Base-by-base conservation (phyloP, 176 grass and related monocot species). In the Musa acuminata region DNA sequence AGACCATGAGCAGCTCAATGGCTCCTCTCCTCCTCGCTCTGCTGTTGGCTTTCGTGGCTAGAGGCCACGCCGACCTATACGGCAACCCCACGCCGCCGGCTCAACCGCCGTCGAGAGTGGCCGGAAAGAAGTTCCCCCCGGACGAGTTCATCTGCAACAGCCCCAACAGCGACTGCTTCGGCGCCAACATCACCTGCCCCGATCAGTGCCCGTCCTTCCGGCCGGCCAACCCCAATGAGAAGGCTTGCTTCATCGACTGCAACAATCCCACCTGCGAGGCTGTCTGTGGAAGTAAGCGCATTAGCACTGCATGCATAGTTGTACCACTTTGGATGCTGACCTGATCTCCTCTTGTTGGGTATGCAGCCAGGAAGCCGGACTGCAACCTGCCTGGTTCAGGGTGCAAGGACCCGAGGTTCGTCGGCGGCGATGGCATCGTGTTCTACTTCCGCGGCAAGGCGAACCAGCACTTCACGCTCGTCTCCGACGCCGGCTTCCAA, bases 361-460 rank as follows among this genome's bases (percentile, higher is more conserved):
- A 43, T 69, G 24, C 78, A 80, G 78, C 9, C 0, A 54, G n/a
- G 23, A 72, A 50, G 20, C 67, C 68, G 5, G 72, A 80, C 69
- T 87, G 85, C 68, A 50, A 87, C n/a, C 70, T 21, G 22, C 67
- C 55, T 11, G 85, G 85, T 1, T 71, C 85, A 29, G 85, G 72
- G 48, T 83, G 85, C 65, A 74, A 80, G 29, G 85, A 87, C 80
- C 80, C 85, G 11, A 71, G 85, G 8, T 87, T 87, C 25, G 63
- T 87, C 75, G 85, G 85, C 67, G 85, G 80, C 9, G 81, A 87
- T 9, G 85, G 85, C 48, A 65, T 83, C 71, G 64, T 87, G 63
- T 87, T 87, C 81, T 87, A 87, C 27, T 87, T 87, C 64, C 85
- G 82, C 69, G 85, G 85, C 62, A 75, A 75, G 50, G 78, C 77